Evolutionary conservation across 768 basidiomycete genomes (phyloP).

Genomic region (Trametes punicea): DNA sequence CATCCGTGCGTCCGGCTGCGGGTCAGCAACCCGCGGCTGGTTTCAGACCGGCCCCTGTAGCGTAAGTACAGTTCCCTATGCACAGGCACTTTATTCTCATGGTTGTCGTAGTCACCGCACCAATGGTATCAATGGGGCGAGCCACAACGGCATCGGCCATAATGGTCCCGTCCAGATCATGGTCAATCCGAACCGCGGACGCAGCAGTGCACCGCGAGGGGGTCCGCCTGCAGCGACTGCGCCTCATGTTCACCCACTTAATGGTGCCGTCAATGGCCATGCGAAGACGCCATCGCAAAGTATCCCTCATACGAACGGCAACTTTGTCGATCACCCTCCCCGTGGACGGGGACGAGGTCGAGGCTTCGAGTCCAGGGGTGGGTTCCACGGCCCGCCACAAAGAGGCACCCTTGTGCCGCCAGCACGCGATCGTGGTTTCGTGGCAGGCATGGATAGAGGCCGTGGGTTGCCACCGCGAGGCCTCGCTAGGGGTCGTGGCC

Average conservation of each 20-base stretch:
- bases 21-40: slow-evolving; percentile 58
- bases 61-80: slow-evolving; percentile 31
- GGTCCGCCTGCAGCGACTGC: background rate
- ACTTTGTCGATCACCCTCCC: background rate
- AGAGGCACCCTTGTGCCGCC: slow-evolving; percentile 20
- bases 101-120: background rate
- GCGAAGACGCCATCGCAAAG: slow-evolving; percentile 4
- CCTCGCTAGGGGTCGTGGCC: slow-evolving; percentile 30
- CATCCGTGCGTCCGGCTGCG: slow-evolving; percentile 50
- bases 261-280: slow-evolving; percentile 14
- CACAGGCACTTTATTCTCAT: background rate
- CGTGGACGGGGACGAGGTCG: slow-evolving; percentile 2
- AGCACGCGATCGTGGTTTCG: slow-evolving; percentile 32
- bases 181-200: slow-evolving; percentile 68
- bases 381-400: slow-evolving; percentile 12
- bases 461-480: slow-evolving; percentile 25
- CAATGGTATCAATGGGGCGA: slow-evolving; percentile 4
- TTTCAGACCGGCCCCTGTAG: slow-evolving; percentile 54
- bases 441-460: slow-evolving; percentile 10
- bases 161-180: slow-evolving; percentile 61
- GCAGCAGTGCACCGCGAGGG: slow-evolving; percentile 31
- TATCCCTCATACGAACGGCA: background rate
- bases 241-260: background rate
- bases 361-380: slow-evolving; percentile 17
- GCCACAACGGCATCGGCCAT: slow-evolving; percentile 23